Evolutionary conservation across 2,329 filamentous ascomycete species (phyloP).

Genomic region (Lasiodiplodia gonubiensis): DNA sequence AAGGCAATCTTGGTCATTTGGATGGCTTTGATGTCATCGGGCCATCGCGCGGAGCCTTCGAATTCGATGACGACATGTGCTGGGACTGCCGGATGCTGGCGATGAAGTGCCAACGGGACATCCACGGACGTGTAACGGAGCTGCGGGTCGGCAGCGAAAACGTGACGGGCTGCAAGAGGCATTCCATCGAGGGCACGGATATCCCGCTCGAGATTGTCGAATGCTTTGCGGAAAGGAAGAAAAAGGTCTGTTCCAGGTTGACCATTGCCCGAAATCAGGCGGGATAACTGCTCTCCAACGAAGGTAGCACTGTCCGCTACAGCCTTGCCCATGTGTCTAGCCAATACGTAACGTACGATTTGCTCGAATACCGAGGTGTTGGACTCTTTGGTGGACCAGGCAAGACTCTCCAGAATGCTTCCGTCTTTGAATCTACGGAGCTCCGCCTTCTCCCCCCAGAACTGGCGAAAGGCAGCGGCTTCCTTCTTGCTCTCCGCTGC

Average conservation of each 20-base stretch:
- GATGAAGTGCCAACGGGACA: conserved; percentile 56
- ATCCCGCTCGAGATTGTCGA: conserved; percentile 75
- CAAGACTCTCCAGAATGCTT: conserved; percentile 87
- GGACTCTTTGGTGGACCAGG: conserved; percentile 72
- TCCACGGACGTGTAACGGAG: conserved; percentile 75
- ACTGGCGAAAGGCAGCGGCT: conserved; percentile 79
- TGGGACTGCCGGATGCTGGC: conserved; percentile 56
- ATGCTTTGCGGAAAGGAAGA: conserved; percentile 70
- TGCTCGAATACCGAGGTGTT: conserved; percentile 75
- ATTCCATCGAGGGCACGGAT: conserved; percentile 80
- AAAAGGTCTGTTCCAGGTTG: conserved; percentile 62
- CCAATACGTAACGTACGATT: conserved; percentile 74
- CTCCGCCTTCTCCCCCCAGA: conserved; percentile 95
- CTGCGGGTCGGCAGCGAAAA: conserved; percentile 73
- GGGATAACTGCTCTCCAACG: conserved; percentile 53
- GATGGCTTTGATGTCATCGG: conserved; percentile 86
- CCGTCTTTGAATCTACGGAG: conserved; percentile 94
- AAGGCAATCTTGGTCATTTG: conserved; percentile 95
- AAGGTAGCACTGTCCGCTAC: conserved; percentile 58
- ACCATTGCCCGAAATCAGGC: conserved; percentile 48
- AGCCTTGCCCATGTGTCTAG: conserved; percentile 69
- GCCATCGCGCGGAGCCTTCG: conserved; percentile 92
- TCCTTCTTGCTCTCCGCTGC: conserved; percentile 83
- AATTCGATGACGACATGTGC: conserved; percentile 88
- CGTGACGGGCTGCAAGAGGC: conserved; percentile 82